A percentile compares a stretch with the other conserved stretches of the same genome.
Evolutionary conservation across 2,329 filamentous ascomycete species (phyloP).

Genomic region (Coniochaeta sp.): DNA sequence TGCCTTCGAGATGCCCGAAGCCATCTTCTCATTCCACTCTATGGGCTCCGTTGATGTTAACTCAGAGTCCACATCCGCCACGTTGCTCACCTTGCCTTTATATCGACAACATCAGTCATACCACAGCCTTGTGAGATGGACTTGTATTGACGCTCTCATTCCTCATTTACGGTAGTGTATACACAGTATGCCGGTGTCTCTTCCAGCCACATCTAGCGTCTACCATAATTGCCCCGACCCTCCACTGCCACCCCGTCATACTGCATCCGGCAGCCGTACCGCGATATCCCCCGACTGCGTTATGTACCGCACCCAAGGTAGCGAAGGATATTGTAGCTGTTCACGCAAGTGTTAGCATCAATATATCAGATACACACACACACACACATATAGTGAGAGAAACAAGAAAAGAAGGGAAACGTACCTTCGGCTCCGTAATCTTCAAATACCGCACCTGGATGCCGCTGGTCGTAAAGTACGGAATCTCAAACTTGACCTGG

Average conservation of each 20-base stretch:
- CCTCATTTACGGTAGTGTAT: neutral
- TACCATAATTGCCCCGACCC: neutral
- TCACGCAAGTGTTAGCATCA: conserved; percentile 3
- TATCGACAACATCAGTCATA: too few species aligned
- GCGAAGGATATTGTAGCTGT: conserved; percentile 92
- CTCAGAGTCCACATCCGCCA: too few species aligned
- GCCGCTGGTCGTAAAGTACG: conserved; percentile 99
- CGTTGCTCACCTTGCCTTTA: too few species aligned
- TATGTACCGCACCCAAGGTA: conserved; percentile 98
- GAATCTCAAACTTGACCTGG: conserved; percentile 99
- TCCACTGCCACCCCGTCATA: conserved; percentile 37
- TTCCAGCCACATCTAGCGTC: neutral
- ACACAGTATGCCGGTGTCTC: neutral
- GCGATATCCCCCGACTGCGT: conserved; percentile 97
- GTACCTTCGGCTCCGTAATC: conserved; percentile 98
- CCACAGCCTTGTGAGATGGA: neutral
- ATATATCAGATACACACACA: neutral
- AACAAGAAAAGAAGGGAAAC: too few species aligned
- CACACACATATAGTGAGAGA: too few species aligned
- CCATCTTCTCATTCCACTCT: too few species aligned
- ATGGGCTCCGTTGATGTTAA: too few species aligned
- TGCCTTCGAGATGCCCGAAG: too few species aligned
- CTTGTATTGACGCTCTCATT: neutral
- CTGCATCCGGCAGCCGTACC: conserved; percentile 85
- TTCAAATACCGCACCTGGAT: conserved; percentile 98